Base-by-base conservation (phyloP, 805 yeast genomes). In the Candida boleticola region DNA sequence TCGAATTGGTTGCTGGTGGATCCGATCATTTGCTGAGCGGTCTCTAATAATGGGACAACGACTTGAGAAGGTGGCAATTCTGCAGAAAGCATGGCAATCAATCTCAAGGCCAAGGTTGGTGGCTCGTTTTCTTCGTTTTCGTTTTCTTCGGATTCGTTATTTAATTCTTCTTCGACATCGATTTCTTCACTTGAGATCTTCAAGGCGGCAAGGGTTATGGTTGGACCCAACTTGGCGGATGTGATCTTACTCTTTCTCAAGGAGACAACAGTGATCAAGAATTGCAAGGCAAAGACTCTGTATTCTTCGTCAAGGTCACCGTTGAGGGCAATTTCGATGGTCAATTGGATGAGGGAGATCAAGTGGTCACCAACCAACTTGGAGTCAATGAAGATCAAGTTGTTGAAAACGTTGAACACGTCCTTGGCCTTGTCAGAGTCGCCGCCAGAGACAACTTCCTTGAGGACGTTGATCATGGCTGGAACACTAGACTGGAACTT, bases 61-160 rank as follows among this genome's bases (percentile, higher is more conserved):
- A 87, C 95, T 64, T 93, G 99, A 33, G 89, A 79, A 38, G 98
- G 96, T 41, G 99, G 97, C 55, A 93, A 74, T 57, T 84, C 89
- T 35, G 83, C 71, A 14, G 98, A 79, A 51, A 92, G 80, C 57
- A 79, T 78, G 40, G 88, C 85, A 41, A 93, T 63, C 45, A 92
- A 71, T 67, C 96, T 80, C 54, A 89, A 74, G 13, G 95, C 96
- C 50, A 89, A 75, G 39, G 84, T 64, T 34, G 82, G 66, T 43
- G 96, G 95, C 42, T 82, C 77, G 56, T 81, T 85, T 66, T 92
- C 98, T 68, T 89, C 97, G 58, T 88, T 89, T 64, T 89, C 97
- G 52, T 87, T 92, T 54, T 89, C 95, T 59, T 87, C 96, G 49
- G 85, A 90, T 55, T 85, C 92, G 46, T 79, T 82, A 49, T 80